These are phyloP conservation scores for Neodidymelliopsis sp. DNA, from an alignment of 2,329 filamentous ascomycete genomes.

Conservation along the genomic window DNA sequence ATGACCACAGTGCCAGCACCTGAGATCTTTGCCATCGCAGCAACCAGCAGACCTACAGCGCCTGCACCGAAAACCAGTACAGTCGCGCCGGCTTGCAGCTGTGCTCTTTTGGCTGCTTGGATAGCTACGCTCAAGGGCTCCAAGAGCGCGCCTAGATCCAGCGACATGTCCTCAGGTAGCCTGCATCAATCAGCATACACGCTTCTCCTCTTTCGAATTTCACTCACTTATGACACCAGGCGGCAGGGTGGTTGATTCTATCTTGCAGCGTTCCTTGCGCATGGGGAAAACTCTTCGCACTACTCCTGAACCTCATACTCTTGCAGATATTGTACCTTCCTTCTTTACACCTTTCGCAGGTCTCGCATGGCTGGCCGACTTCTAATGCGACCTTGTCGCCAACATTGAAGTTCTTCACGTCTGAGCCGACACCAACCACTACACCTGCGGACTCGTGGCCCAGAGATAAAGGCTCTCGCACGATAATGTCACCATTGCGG, in stretches of 20 bases:
- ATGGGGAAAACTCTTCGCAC: slow-evolving; percentile 67
- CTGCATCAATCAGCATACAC: slow-evolving; percentile 27
- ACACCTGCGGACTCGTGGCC: slow-evolving; percentile 81
- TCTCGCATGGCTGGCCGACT: slow-evolving; percentile 84
- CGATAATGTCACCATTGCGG: slow-evolving; percentile 84
- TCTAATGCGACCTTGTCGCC: slow-evolving; percentile 93
- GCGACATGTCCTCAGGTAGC: slow-evolving; percentile 60
- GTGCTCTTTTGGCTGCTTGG: slow-evolving; percentile 64
- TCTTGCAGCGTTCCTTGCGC: slow-evolving; percentile 71
- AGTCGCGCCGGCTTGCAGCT: slow-evolving; percentile 55
- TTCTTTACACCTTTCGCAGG: slow-evolving; percentile 62
- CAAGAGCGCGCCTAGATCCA: slow-evolving; percentile 65
- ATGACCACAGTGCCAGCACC: slow-evolving; percentile 64
- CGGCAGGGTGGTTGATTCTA: slow-evolving; percentile 66
- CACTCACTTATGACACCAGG: slow-evolving; percentile 63
- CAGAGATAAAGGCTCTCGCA: slow-evolving; percentile 82
- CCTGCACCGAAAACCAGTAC: slow-evolving; percentile 68
- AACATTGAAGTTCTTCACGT: slow-evolving; percentile 67
- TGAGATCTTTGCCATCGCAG: slow-evolving; percentile 63
- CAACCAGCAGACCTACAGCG: slow-evolving; percentile 66
- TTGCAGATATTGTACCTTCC: slow-evolving; percentile 70
- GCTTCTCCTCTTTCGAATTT: neutral
- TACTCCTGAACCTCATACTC: slow-evolving; percentile 64
- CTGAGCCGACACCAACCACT: slow-evolving; percentile 72
- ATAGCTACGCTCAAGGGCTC: slow-evolving; percentile 68